Base-by-base conservation (phyloP, 768 basidiomycete genomes). In the Nidularia pulvinata region DNA sequence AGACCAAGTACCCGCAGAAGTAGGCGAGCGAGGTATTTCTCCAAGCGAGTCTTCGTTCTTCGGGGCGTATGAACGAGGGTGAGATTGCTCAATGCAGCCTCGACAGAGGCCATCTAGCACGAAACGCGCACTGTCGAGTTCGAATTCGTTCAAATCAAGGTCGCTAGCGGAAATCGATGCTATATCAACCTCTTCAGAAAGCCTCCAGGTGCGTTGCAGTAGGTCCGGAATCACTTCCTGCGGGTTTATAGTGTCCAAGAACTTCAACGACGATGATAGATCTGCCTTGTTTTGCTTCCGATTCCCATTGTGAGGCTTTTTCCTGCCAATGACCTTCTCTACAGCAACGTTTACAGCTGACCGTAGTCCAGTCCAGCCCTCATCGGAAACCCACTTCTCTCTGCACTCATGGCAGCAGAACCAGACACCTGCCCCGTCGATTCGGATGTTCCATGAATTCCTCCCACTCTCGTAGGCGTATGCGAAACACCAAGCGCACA, bases 401-500 rank as follows among this genome's bases (percentile, higher is more conserved):
- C 72, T 72, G 62, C 86, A 88, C 7, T 51, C 54, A 7, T 71
- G 71, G 37, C 71, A 74, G 63, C 86, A 89, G 60, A 88, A 88
- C 76, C 78, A 84, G 5, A 79, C 70, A 0, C 82, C 80, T 7
- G 72, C 65, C 19, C 67, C 71, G 47, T 51, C 48, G 6, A 61
- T 16, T 36, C 47, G 52, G 19, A 68, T 59, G 39, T 62, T 74
- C 84, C 84, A 85, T 30, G 72, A 61, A 55, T 70, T 69, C 67
- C 72, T 73, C 33, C 75, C 71, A 30, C 71, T 69, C 49, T 83
- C 80, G 58, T 79, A 80, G 25, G 81, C 75, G 61, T 88, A 87
- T 37, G 77, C 74, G 61, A 85, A 88, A 65, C 87, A 89, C 61
- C 79, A 70, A 7, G 77, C 80, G 58, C 86, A 89, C 46, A 86